These are phyloP conservation scores for Knoxdaviesia capensis DNA, from an alignment of 2,329 filamentous ascomycete species.

Conservation along the genomic window DNA sequence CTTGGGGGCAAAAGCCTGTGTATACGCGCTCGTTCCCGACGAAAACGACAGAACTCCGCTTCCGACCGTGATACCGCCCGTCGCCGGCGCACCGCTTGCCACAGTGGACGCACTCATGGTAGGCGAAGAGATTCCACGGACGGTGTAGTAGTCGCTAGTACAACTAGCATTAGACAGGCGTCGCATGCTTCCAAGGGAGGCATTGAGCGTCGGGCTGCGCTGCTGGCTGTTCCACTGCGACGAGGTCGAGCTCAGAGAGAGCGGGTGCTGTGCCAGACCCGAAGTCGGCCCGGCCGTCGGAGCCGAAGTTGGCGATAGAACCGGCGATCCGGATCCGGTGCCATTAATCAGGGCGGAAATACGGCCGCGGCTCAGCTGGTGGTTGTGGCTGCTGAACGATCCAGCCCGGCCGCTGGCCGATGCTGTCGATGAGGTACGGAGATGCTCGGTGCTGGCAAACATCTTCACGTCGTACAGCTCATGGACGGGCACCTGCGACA, in stretches of 20 bases:
- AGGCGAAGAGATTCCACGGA: no score
- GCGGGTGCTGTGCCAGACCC: not conserved
- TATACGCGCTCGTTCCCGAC: no score
- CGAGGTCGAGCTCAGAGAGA: no score
- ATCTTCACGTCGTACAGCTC: constrained; percentile 55
- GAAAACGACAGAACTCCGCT: constrained; percentile 11
- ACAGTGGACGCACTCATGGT: constrained; percentile 11
- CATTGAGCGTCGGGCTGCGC: no score
- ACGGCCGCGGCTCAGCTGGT: constrained; percentile 17
- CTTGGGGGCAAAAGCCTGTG: no score
- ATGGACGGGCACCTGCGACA: constrained; percentile 23
- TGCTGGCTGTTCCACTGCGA: no score
- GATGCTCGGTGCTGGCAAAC: constrained; percentile 55
- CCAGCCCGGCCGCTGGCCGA: constrained; percentile 14
- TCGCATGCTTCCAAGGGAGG: no score
- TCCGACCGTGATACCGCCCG: constrained; percentile 17
- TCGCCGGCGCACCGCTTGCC: constrained; percentile 4
- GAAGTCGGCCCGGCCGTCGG: constrained; percentile 9
- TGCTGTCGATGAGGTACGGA: constrained; percentile 25
- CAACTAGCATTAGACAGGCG: no score
- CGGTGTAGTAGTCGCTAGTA: no score
- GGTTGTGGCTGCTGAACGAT: constrained; percentile 8
- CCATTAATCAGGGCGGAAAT: constrained; percentile 10
- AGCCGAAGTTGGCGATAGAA: constrained; percentile 10
- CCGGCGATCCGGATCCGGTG: constrained; percentile 6